Evolutionary conservation across 306 rosid species (phyloP), one percentile per base, ranked within the genome.

Genomic region (Trifolium dubium): DNA sequence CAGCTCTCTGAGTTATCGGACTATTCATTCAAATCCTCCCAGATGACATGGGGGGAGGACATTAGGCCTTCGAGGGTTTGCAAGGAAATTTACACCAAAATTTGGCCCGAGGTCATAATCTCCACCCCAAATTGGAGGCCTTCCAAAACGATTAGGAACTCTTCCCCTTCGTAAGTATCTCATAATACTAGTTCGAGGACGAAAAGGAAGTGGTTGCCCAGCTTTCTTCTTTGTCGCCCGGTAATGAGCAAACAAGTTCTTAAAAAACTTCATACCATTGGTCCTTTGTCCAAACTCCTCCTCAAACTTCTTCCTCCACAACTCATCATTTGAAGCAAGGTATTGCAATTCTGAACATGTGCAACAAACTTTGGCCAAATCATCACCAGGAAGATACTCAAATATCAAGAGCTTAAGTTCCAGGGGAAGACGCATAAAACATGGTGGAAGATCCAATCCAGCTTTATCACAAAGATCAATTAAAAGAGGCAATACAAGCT

Each of bases 401-500:
- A 93, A 83, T 61, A 93, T 82, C 87, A 85, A 72, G 56, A 80
- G 61, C 76, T 91, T 88, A 39, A 93, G 84, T 8, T 91, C 98
- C 23, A 79, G 72, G 0, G 96, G 96, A 10, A 93, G 91, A 5
- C 88, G 78, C 90, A 86, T 83, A 14, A 93, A 83, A 71, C 94
- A 84, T 0, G 97, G 84, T 0, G 98, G 98, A 31, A 85, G 69
- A 1, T 59, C 80, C 55, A 93, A 71, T 17, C 92, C 88, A 28
- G 90, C 81, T 79, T 79, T 81, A 30, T 82, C 89, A 67, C 96
- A 91, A 11, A 93, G 83, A 76, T 93, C 94, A 69, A 89, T 93
- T 59, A 89, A 64, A 17, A 93, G 83, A 8, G 98, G 98, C 73
- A 85, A 78, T 43, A 80, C 92, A 75, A 93, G 84, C 78, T 78